Evolutionary conservation across 2,329 filamentous ascomycete species (phyloP).

Genomic region (Scedosporium boydii): DNA sequence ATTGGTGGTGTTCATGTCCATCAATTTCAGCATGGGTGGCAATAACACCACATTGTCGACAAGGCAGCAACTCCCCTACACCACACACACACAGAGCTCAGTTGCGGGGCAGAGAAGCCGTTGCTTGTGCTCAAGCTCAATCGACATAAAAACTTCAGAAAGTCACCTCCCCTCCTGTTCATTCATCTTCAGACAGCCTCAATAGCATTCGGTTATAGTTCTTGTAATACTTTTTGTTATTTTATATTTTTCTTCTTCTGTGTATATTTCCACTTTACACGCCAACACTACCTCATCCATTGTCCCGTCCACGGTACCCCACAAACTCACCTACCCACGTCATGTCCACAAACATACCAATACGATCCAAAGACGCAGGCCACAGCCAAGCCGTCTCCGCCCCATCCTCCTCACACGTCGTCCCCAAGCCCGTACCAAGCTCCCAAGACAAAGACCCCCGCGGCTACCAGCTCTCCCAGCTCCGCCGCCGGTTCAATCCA

Average conservation of each 20-base stretch:
- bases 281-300: neutral
- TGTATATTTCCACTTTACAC: neutral
- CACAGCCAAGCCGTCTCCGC: constrained; percentile 37
- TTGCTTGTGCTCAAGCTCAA: no score
- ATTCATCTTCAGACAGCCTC: no score
- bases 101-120: no score
- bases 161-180: no score
- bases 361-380: constrained; percentile 18
- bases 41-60: no score
- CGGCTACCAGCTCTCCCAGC: constrained; percentile 65
- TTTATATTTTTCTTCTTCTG: neutral
- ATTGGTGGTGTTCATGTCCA: no score
- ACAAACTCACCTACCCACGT: neutral
- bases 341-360: constrained; percentile 8
- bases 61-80: no score
- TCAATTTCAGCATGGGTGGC: no score
- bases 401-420: constrained; percentile 37
- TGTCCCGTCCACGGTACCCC: neutral
- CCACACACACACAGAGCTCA: no score
- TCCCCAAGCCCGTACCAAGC: constrained; percentile 56
- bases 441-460: constrained; percentile 58
- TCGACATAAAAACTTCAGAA: no score
- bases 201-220: neutral
- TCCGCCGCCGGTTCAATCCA: constrained; percentile 55
- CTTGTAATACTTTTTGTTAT: neutral